Evolutionary conservation across 2,329 filamentous ascomycete genomes (phyloP).

Genomic region (Thelonectria olida): DNA sequence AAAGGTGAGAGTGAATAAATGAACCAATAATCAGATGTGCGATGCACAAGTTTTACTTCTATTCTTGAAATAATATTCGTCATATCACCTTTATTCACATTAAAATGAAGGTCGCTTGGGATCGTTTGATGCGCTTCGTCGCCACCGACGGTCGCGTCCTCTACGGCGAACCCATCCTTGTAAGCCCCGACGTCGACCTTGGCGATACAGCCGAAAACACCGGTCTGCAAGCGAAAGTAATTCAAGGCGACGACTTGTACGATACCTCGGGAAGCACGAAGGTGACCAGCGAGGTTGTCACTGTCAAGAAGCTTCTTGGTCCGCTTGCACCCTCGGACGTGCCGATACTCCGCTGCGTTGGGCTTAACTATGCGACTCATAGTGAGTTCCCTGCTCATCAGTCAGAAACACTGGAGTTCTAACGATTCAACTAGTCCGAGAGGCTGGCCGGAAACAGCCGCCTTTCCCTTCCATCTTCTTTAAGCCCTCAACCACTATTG

Average conservation of each 20-base stretch:
- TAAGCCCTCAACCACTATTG: conserved; percentile 54
- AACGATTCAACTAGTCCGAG: conserved; percentile 51
- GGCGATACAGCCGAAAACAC: conserved; percentile 56
- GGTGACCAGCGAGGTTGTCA: conserved; percentile 63
- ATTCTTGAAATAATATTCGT: no score
- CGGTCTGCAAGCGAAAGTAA: conserved; percentile 60
- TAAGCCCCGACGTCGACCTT: conserved; percentile 53
- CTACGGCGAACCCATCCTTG: conserved; percentile 62
- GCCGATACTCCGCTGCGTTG: conserved; percentile 66
- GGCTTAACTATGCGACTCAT: conserved; percentile 68
- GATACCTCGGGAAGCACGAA: conserved; percentile 55
- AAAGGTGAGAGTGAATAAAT: neutral
- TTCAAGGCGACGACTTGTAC: conserved; percentile 60
- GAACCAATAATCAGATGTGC: no score
- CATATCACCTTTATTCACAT: neutral
- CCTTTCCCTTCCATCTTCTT: conserved; percentile 61
- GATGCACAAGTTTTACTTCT: no score
- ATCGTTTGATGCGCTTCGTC: conserved; percentile 63
- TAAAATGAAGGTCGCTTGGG: conserved; percentile 52
- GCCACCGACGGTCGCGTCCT: conserved; percentile 59
- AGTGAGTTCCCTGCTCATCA: conserved; percentile 42
- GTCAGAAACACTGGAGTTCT: neutral
- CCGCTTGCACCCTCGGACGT: conserved; percentile 61
- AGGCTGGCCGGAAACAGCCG: conserved; percentile 59
- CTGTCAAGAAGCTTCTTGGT: conserved; percentile 62